phyloP scores from a whole-genome alignment of 2,329 filamentous ascomycete genomes.

The Botrytis tulipae region DNA sequence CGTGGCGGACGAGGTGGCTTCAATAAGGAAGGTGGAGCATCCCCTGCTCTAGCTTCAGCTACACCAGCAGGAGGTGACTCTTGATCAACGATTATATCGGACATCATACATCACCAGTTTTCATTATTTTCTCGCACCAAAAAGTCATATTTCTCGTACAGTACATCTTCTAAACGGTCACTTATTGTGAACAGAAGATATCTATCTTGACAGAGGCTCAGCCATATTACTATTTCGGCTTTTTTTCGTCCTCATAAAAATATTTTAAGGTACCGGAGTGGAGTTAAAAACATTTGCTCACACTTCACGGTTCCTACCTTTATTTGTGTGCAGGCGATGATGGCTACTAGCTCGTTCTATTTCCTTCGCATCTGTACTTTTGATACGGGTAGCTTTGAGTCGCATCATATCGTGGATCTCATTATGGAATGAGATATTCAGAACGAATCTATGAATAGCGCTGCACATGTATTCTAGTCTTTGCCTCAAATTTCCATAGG shows the following conservation, averaged over 20 bases:
- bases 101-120: conserved; percentile 19
- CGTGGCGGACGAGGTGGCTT: conserved; percentile 54
- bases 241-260: conserved; percentile 25
- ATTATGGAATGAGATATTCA: conserved; percentile 9
- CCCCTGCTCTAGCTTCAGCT: conserved; percentile 49
- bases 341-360: conserved; percentile 34
- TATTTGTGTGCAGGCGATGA: conserved; percentile 35
- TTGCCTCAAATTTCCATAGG: conserved; percentile 18
- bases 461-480: conserved; percentile 40
- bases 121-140: conserved; percentile 33
- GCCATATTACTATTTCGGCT: conserved; percentile 31
- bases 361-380: conserved; percentile 39
- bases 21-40: conserved; percentile 54
- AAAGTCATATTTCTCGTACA: conserved; percentile 37
- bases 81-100: conserved; percentile 15
- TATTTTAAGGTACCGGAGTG: conserved; percentile 31
- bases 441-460: conserved; percentile 32
- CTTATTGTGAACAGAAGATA: conserved; percentile 35
- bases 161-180: conserved; percentile 38
- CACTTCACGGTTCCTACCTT: conserved; percentile 30
- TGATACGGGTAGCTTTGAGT: conserved; percentile 32
- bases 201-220: conserved; percentile 26
- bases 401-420: conserved; percentile 32
- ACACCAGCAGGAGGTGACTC: conserved; percentile 43
- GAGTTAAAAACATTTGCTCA: conserved; percentile 38